Evolutionary conservation across 2,329 filamentous ascomycete species (phyloP), one percentile per base, ranked within the genome.

Genomic region (Aspergillus intermedius): DNA sequence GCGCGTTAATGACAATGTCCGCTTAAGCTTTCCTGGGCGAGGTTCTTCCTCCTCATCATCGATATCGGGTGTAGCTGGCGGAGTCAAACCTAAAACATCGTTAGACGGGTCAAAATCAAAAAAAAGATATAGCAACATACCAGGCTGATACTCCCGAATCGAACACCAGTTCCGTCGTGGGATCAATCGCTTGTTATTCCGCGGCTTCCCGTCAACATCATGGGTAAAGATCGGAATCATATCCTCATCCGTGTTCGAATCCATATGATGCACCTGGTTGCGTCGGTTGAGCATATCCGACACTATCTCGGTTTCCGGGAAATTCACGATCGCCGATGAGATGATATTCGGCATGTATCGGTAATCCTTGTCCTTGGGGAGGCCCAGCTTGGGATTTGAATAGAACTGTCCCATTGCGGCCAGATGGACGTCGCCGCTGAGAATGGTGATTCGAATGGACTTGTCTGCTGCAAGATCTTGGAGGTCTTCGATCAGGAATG

Each of bases 311-410:
- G 91, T 86, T 15, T 91, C 88, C 4, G 94, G 93, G 12, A 86
- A 84, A 64, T 98, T 96, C 59, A 87, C 91, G 63, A 98, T 97
- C 10, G 91, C 90, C 0, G 91, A 96, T 1, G 90, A 94, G 57
- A 97, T 83, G 51, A 98, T 74, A 60, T 98, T 98, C 4, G 90
- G 88, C 86, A 98, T 98, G 65, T 98, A 98, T 53, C 93, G 81
- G 62, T 93, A 91, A 65, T 98, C 93, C 56, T 83, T 84, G 70
- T 97, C 88, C 68, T 96, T 97, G 3, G 87, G 75, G 28, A 95
- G 74, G 5, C 84, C 78, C 19, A 91, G 76, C 67, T 89, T 93
- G 12, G 89, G 84, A 63, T 94, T 94, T 8, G 88, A 93, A 71
- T 91, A 96, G 71, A 98, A 97, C 58, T 95, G 91, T 2, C 93